Conservation (phyloP, 192 early-diverging fungal genomes). For the Linnemannia zychae region DNA sequence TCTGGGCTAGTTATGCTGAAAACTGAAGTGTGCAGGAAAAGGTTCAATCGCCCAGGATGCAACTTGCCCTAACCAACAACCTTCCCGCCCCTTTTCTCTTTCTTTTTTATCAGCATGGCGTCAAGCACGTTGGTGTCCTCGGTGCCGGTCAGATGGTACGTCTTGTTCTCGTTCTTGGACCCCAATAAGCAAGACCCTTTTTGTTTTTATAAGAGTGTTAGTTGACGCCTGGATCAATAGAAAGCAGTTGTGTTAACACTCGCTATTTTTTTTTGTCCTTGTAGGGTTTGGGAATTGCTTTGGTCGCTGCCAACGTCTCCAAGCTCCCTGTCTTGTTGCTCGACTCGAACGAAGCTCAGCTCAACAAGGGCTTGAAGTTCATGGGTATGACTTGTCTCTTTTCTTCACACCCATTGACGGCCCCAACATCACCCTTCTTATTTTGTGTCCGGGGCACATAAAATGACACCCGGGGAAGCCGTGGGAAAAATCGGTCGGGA, state of each 20-base stretch:
- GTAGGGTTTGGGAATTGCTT: conserved; percentile 86
- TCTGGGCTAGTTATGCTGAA: too few species aligned
- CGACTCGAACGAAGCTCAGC: conserved; percentile 83
- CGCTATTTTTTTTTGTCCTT: neutral
- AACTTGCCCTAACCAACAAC: neutral
- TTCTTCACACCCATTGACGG: neutral
- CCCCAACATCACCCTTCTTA: neutral
- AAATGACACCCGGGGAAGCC: conserved; percentile 1
- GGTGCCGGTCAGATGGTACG: conserved; percentile 95
- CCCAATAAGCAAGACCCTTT: too few species aligned
- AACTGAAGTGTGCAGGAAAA: neutral
- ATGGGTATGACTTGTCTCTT: conserved; percentile 67
- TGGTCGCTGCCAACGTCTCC: conserved; percentile 88
- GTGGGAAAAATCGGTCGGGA: conserved; percentile 8
- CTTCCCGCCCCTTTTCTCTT: neutral
- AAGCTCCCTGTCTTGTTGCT: conserved; percentile 83
- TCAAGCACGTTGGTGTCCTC: conserved; percentile 82
- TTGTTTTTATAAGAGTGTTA: conserved; percentile 12
- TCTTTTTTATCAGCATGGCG: conserved; percentile 31
- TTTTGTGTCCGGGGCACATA: neutral
- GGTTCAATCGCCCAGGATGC: neutral
- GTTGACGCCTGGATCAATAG: neutral
- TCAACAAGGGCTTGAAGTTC: conserved; percentile 86
- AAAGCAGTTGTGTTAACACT: neutral
- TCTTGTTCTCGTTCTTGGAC: neutral